These are phyloP conservation scores for Backusella psychrophila DNA, from an alignment of 192 early-diverging fungal species.

Conservation along the genomic window DNA sequence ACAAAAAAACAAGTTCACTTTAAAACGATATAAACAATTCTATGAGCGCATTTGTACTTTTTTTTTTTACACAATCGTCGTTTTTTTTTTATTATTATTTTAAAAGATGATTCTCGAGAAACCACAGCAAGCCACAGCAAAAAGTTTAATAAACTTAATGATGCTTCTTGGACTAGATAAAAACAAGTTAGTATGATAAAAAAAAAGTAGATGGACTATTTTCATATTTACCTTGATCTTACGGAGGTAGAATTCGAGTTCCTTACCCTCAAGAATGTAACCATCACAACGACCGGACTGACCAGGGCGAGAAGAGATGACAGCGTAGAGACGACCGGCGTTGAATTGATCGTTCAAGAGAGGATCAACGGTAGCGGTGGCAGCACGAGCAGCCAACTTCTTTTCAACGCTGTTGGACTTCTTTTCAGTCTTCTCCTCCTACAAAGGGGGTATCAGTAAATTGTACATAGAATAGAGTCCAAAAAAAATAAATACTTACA, in stretches of 20 bases:
- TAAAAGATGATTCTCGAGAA: slow-evolving; percentile 6
- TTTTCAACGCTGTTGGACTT: slow-evolving; percentile 89
- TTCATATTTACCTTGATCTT: slow-evolving; percentile 76
- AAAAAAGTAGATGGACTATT: slow-evolving; percentile 2
- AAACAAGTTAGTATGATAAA: background rate
- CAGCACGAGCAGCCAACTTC: slow-evolving; percentile 86
- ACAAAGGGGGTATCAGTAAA: background rate
- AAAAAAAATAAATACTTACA: too few relatives aligned
- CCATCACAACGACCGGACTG: slow-evolving; percentile 98
- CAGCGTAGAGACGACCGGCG: slow-evolving; percentile 91
- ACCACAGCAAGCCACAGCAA: background rate
- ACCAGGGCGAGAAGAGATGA: slow-evolving; percentile 93
- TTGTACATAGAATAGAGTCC: too few relatives aligned
- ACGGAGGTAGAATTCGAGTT: slow-evolving; percentile 97
- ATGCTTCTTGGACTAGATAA: slow-evolving; percentile 31
- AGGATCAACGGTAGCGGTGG: slow-evolving; percentile 79
- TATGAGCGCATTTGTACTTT: background rate
- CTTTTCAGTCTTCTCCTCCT: slow-evolving; percentile 69
- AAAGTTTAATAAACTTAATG: slow-evolving; percentile 8
- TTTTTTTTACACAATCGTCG: slow-evolving; percentile 1
- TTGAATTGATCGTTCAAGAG: slow-evolving; percentile 92
- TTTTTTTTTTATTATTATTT: background rate
- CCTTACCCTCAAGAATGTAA: slow-evolving; percentile 99
- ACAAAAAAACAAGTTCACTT: background rate
- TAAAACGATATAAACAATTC: background rate